A percentile compares a stretch with the other conserved stretches of the same genome.
These are phyloP conservation scores for Lachnellula hyalina DNA, from an alignment of 2,329 filamentous ascomycete species.

Conservation along the genomic window DNA sequence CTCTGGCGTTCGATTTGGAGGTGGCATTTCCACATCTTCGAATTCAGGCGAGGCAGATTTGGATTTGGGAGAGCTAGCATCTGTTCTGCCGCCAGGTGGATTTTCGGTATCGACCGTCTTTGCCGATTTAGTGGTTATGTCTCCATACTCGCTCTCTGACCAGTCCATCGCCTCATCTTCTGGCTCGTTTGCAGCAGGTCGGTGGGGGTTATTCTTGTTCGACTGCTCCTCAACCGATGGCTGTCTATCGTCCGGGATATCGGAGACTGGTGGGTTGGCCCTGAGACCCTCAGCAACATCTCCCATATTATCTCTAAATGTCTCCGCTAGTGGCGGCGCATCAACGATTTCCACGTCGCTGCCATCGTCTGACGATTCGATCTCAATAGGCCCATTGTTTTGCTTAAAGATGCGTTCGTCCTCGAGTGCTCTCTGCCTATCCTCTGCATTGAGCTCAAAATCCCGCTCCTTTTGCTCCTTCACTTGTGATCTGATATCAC, in stretches of 20 bases:
- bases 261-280: slow-evolving; percentile 18
- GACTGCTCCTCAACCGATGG: not conserved
- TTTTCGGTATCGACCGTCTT: slow-evolving; percentile 4
- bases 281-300: slow-evolving; percentile 31
- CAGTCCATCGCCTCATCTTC: slow-evolving; percentile 40
- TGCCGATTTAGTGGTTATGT: slow-evolving; percentile 12
- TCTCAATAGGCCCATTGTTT: slow-evolving; percentile 51
- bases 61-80: slow-evolving; percentile 13
- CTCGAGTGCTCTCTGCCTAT: slow-evolving; percentile 51
- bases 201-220: not conserved
- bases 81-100: slow-evolving; percentile 1
- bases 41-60: slow-evolving; percentile 43
- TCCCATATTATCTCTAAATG: slow-evolving; percentile 7
- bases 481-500: slow-evolving; percentile 61
- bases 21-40: slow-evolving; percentile 41
- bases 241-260: slow-evolving; percentile 25
- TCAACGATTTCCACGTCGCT: slow-evolving; percentile 56
- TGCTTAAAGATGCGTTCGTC: slow-evolving; percentile 45
- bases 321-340: slow-evolving; percentile 32
- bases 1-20: slow-evolving; percentile 2
- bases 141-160: slow-evolving; percentile 46
- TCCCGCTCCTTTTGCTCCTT: slow-evolving; percentile 54
- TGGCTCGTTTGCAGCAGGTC: not conserved
- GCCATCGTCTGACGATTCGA: slow-evolving; percentile 54
- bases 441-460: slow-evolving; percentile 58